A percentile compares a stretch with the other conserved stretches of the same genome.
These are phyloP conservation scores for Plantago elongata DNA, from an alignment of 257 asterid genomes.

Conservation along the genomic window DNA sequence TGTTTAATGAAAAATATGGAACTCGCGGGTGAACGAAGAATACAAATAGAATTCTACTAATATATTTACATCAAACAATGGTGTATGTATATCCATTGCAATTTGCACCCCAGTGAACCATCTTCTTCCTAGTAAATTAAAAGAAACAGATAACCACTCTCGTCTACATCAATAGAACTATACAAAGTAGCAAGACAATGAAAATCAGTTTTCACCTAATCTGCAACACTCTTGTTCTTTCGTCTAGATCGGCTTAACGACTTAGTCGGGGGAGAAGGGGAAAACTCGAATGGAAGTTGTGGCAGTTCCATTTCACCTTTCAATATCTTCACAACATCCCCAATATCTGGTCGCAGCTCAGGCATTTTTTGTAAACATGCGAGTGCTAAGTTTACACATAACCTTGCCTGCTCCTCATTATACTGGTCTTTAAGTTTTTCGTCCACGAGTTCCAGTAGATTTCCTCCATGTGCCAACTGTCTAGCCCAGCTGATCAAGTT, in stretches of 20 bases:
- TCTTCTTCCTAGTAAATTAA: too few species aligned
- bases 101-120: too few species aligned
- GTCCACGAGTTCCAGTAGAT: conserved; percentile 68
- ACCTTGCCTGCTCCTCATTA: conserved; percentile 56
- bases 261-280: conserved; percentile 86
- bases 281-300: conserved; percentile 63
- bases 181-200: not conserved
- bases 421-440: conserved; percentile 53
- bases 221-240: conserved; percentile 36
- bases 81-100: too few species aligned
- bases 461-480: conserved; percentile 68
- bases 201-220: conserved; percentile 13
- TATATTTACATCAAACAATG: too few species aligned
- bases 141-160: not conserved
- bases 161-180: not conserved
- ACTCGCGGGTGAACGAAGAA: too few species aligned
- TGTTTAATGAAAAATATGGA: too few species aligned
- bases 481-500: conserved; percentile 84
- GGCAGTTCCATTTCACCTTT: conserved; percentile 81
- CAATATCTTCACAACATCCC: conserved; percentile 72
- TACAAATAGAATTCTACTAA: not conserved
- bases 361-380: conserved; percentile 85
- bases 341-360: conserved; percentile 74
- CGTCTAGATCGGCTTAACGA: conserved; percentile 50
- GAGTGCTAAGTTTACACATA: conserved; percentile 83